These are phyloP conservation scores for Xylariales sp. DNA, from an alignment of 2,329 filamentous ascomycete species.

Conservation along the genomic window DNA sequence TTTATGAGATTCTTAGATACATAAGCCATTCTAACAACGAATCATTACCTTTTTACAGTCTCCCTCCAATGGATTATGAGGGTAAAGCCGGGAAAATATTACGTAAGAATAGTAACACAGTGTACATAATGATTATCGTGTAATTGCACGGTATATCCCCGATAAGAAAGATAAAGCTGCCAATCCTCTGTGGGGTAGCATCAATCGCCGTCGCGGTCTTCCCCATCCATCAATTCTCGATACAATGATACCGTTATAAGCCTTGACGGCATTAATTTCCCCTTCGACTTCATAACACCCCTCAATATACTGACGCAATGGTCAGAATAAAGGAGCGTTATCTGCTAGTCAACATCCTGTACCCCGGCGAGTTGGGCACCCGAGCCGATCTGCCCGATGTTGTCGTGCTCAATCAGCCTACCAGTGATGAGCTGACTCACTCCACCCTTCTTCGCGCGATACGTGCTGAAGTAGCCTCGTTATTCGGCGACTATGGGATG, in stretches of 20 bases:
- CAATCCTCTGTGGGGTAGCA: conserved; percentile 4
- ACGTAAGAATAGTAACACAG: too few relatives aligned
- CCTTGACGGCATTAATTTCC: background rate
- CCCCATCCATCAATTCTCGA: background rate
- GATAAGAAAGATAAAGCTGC: conserved; percentile 47
- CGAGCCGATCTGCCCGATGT: conserved; percentile 64
- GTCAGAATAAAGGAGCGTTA: conserved; percentile 97
- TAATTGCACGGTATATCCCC: background rate
- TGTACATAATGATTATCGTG: too few relatives aligned
- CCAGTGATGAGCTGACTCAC: conserved; percentile 75
- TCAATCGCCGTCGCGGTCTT: conserved; percentile 5
- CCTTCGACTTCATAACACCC: background rate
- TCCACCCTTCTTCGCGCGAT: conserved; percentile 75
- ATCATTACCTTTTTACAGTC: too few relatives aligned
- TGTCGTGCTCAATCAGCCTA: conserved; percentile 83
- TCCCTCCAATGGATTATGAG: too few relatives aligned
- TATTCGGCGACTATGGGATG: conserved; percentile 91
- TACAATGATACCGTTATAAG: background rate
- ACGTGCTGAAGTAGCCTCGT: conserved; percentile 72
- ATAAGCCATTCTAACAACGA: too few relatives aligned
- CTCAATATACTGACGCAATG: conserved; percentile 64
- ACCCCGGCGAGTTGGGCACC: conserved; percentile 69
- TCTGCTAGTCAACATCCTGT: conserved; percentile 92
- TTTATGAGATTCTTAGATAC: too few relatives aligned
- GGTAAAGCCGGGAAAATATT: too few relatives aligned